Conservation (phyloP, 345 rosid species). For the Murraya paniculata region DNA sequence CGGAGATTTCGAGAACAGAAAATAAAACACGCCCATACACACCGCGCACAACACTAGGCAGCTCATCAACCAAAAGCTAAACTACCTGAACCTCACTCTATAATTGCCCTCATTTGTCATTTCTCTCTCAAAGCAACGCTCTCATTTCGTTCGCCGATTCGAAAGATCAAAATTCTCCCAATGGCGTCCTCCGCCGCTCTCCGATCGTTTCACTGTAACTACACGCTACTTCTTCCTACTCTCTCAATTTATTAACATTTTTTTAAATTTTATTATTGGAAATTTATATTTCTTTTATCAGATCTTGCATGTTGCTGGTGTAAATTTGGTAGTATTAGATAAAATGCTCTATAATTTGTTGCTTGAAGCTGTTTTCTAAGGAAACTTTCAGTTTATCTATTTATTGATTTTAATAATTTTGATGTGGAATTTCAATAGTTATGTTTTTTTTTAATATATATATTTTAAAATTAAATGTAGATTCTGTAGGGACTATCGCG, state of each 20-base stretch:
- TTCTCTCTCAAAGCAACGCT: background rate
- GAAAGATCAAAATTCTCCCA: conserved; percentile 14
- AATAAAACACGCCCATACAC: background rate
- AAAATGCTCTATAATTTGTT: background rate
- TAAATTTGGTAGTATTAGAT: background rate
- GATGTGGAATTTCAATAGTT: too few species aligned
- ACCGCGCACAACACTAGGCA: background rate
- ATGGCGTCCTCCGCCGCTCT: conserved; percentile 76
- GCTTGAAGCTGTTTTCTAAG: background rate
- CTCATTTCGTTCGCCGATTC: background rate
- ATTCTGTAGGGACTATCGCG: conserved; percentile 33
- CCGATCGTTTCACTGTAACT: conserved; percentile 64
- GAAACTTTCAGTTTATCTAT: background rate
- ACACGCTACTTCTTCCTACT: conserved; percentile 16
- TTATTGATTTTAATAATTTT: background rate
- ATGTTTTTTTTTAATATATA: too few species aligned
- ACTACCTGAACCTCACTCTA: background rate
- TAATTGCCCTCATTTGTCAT: background rate
- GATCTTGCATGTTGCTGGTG: background rate
- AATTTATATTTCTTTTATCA: background rate
- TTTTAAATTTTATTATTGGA: background rate
- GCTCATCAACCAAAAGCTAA: background rate
- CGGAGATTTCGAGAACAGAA: conserved; percentile 38
- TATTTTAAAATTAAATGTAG: conserved; percentile 22
- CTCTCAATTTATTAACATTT: background rate